Base-by-base conservation (phyloP, 2,329 filamentous ascomycete genomes). In the Raffaelea deltoideospora region DNA sequence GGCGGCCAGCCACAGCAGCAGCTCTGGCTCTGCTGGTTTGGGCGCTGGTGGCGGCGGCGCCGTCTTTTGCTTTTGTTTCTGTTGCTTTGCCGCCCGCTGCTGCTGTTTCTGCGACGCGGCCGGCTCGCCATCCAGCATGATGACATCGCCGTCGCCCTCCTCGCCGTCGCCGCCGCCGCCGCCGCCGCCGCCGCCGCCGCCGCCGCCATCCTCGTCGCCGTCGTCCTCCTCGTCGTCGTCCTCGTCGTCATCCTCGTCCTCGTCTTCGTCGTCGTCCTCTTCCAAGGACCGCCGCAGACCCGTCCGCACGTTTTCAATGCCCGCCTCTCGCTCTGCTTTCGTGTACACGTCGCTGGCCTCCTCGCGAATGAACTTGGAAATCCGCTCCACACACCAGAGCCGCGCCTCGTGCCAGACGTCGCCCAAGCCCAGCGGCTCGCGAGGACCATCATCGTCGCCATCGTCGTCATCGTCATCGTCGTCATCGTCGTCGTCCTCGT, bases 271-370 rank as follows among this genome's bases (percentile, higher is more conserved):
- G 1, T 62, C 59, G 1, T 65, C 62, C 18, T 67, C 64, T 34
- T 67, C 65, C 11, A 73, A 48, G 3, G 55, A 63, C 45, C 71
- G 65, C 50, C 56, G 67, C 50, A 90, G 54, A 0, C 83, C 83
- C 1, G 82, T 88, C 27, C 76, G 66, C 32, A 87, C 78, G 47
- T 73, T 78, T 48, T 80, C 70, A 10, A 79, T 54, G 7, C 82
- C 83, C 40, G 53, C 45, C 40, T 69, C 72, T 35, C 70, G 66
- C 60, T 90, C 84, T 47, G 78, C 76, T 4, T 72, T 61, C 2
- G 81, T 88, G 53, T 76, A 90, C 39, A 76, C 65, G 38, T 80
- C 76, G n/a, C 62, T 60, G 47, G 64, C 70, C 44, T 73, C 63
- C 24, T 60, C 53, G 24, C 47, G 41, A 14, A 59, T 56, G 43